phyloP scores from a whole-genome alignment of 2,329 filamentous ascomycete species.

The Pestalotiopsis sp. region DNA sequence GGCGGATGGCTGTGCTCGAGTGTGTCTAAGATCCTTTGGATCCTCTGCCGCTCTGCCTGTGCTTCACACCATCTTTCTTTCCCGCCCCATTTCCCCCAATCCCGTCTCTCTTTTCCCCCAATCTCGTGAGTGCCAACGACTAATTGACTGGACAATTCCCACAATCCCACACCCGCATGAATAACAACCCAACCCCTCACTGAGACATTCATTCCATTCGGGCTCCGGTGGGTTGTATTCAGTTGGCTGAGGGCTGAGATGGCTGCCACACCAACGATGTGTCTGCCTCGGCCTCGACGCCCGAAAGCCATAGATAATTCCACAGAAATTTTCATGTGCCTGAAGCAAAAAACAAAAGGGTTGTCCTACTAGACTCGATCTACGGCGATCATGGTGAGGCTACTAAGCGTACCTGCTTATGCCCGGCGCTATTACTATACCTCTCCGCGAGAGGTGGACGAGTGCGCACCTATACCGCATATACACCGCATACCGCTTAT shows the following conservation, averaged over 20 bases:
- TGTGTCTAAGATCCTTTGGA: not conserved
- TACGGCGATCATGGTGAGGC: not conserved
- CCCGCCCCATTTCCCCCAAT: not conserved
- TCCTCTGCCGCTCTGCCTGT: not conserved
- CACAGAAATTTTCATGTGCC: conserved; percentile 4
- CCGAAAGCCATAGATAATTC: no score
- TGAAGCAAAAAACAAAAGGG: not conserved
- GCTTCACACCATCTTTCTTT: not conserved
- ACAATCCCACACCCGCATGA: not conserved
- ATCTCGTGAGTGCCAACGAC: not conserved
- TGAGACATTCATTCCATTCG: not conserved
- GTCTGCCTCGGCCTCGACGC: not conserved
- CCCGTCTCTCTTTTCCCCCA: not conserved
- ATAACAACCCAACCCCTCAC: not conserved
- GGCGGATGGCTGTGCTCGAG: not conserved
- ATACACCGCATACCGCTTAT: not conserved
- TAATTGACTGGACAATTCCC: not conserved
- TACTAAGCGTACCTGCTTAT: conserved; percentile 3
- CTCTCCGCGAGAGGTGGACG: not conserved
- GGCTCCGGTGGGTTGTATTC: not conserved
- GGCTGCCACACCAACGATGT: not conserved
- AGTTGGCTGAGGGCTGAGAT: not conserved
- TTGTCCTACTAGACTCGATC: not conserved
- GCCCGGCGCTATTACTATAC: not conserved
- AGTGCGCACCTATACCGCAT: not conserved